phyloP scores from a whole-genome alignment of 2,329 filamentous ascomycete species.

The Immersiporthe knoxdaviesiana region DNA sequence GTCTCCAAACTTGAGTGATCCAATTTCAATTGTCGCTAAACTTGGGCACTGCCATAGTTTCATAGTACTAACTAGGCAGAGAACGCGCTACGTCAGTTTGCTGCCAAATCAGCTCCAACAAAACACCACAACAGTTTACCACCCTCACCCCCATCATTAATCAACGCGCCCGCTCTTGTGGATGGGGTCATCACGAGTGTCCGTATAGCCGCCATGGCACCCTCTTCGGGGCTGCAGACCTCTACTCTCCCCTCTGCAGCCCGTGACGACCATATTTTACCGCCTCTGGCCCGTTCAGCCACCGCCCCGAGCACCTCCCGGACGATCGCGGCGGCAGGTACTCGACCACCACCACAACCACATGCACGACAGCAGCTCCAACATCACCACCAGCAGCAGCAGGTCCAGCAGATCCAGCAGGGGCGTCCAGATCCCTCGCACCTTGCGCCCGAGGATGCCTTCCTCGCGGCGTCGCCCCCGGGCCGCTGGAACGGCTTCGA shows the following conservation, averaged over 20 bases:
- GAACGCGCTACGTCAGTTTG: background rate
- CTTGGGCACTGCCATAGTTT: background rate
- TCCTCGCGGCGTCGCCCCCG: constrained; percentile 65
- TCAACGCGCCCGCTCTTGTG: constrained; percentile 1
- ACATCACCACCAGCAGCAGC: constrained; percentile 1
- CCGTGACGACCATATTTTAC: constrained; percentile 29
- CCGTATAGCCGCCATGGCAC: constrained; percentile 35
- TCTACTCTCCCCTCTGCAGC: constrained; percentile 16
- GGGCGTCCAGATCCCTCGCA: constrained; percentile 63
- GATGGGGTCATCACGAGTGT: constrained; percentile 23
- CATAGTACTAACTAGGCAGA: background rate
- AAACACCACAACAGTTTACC: background rate
- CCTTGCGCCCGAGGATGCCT: constrained; percentile 84
- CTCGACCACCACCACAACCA: background rate
- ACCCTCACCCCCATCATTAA: background rate
- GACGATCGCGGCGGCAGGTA: background rate
- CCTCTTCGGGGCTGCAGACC: constrained; percentile 37
- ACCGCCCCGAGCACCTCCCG: constrained; percentile 43
- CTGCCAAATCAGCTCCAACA: background rate
- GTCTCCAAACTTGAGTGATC: background rate
- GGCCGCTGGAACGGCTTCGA: constrained; percentile 52
- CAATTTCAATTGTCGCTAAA: background rate
- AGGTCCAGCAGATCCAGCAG: constrained; percentile 8
- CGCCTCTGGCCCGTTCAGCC: constrained; percentile 44
- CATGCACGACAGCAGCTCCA: background rate